Percentiles rank a stretch among this genome's conserved stretches.
These are phyloP conservation scores for Talaromyces nanjingensis DNA, from an alignment of 495 filamentous ascomycete genomes.

Conservation along the genomic window DNA sequence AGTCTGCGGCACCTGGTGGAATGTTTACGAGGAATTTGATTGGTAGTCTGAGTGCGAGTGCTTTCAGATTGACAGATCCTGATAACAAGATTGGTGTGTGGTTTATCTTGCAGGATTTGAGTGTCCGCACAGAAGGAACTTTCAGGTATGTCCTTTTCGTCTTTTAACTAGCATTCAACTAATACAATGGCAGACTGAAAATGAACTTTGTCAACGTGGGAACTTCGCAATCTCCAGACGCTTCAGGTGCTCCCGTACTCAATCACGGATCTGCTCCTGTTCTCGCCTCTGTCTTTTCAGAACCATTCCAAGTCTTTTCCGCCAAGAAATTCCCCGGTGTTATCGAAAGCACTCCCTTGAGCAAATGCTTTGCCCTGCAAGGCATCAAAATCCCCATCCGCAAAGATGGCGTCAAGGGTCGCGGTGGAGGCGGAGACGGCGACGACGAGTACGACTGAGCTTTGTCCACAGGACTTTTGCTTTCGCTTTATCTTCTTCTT, in stretches of 20 bases:
- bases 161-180: too few relatives aligned
- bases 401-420: slow-evolving; percentile 69
- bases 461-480: too few relatives aligned
- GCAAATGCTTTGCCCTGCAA: slow-evolving; percentile 88
- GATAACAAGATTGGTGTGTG: slow-evolving; percentile 85
- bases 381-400: slow-evolving; percentile 96
- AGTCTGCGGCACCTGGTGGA: slow-evolving; percentile 53
- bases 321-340: slow-evolving; percentile 99
- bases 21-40: slow-evolving; percentile 98
- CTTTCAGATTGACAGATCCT: slow-evolving; percentile 76
- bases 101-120: slow-evolving; percentile 96
- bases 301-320: slow-evolving; percentile 87
- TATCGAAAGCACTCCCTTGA: slow-evolving; percentile 86
- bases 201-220: slow-evolving; percentile 87
- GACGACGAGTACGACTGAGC: slow-evolving; percentile 42
- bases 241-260: slow-evolving; percentile 41
- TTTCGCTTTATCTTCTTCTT: neutral
- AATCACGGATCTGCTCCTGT: slow-evolving; percentile 79
- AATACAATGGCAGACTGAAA: slow-evolving; percentile 42
- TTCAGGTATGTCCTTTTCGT: slow-evolving; percentile 82
- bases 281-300: slow-evolving; percentile 80
- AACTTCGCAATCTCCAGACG: slow-evolving; percentile 23
- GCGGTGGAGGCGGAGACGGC: slow-evolving; percentile 55
- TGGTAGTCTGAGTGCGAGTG: slow-evolving; percentile 84
- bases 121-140: slow-evolving; percentile 82